A percentile compares a stretch with the other conserved stretches of the same genome.
These are phyloP conservation scores for Sodiomyces alkalinus DNA, from an alignment of 2,329 filamentous ascomycete genomes.

Conservation along the genomic window DNA sequence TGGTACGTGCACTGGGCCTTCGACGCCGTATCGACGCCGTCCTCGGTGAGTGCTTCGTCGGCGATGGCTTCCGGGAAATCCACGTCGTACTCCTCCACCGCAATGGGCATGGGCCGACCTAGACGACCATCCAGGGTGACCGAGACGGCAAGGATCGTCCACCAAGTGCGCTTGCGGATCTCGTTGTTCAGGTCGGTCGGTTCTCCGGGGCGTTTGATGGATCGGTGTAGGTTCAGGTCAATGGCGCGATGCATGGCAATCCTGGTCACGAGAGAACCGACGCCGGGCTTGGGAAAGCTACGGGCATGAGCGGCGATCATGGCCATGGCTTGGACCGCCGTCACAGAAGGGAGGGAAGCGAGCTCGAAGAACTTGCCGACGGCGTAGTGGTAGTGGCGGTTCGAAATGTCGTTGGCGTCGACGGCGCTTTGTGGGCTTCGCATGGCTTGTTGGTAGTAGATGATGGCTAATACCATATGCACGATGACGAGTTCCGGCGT, in stretches of 20 bases:
- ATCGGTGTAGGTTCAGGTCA: slow-evolving; percentile 61
- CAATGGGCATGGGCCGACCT: slow-evolving; percentile 61
- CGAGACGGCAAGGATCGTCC: slow-evolving; percentile 51
- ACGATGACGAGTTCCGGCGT: slow-evolving; percentile 53
- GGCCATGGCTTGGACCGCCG: slow-evolving; percentile 57
- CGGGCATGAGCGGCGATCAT: slow-evolving; percentile 60
- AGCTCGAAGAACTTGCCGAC: slow-evolving; percentile 55
- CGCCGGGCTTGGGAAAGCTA: slow-evolving; percentile 65
- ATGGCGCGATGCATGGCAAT: slow-evolving; percentile 53
- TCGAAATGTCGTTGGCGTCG: slow-evolving; percentile 47
- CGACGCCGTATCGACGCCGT: slow-evolving; percentile 38
- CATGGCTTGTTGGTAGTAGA: slow-evolving; percentile 63
- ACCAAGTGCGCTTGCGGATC: slow-evolving; percentile 64
- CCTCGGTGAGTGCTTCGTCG: slow-evolving; percentile 54
- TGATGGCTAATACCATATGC: slow-evolving; percentile 66
- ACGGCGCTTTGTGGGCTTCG: slow-evolving; percentile 45
- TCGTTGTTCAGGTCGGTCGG: slow-evolving; percentile 51
- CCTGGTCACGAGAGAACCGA: slow-evolving; percentile 52
- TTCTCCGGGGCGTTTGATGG: slow-evolving; percentile 34
- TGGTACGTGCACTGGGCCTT: slow-evolving; percentile 50
- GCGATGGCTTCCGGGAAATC: slow-evolving; percentile 58
- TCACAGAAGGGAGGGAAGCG: slow-evolving; percentile 41
- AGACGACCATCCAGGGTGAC: slow-evolving; percentile 60
- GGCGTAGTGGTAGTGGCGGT: slow-evolving; percentile 65
- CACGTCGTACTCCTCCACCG: slow-evolving; percentile 61